Evolutionary conservation across 768 basidiomycete genomes (phyloP), one percentile per base, ranked within the genome.

Genomic region (Russula sp.): DNA sequence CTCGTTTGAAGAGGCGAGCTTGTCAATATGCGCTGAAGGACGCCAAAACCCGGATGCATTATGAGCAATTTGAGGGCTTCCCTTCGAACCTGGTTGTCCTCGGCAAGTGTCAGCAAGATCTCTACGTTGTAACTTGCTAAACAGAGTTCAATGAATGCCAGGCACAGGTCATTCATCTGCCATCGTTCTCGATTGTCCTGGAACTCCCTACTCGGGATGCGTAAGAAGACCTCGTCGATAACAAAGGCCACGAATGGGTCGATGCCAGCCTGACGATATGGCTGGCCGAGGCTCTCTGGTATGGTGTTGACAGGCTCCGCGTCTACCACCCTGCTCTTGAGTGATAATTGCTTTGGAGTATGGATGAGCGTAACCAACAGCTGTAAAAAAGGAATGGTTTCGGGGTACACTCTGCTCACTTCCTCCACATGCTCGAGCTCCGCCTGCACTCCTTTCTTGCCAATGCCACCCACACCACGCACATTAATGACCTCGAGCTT

Each of bases 351-450:
- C 72, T 91, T 91, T 0, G 89, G 85, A 0, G 89, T 88, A 70
- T 94, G 92, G 32, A 98, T 79, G 62, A 98, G 81, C 0, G 91
- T 86, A 68, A 82, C 82, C 63, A 98, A 83, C 50, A 98, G 81
- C 61, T 83, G 82, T 55, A 98, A 75, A 77, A 98, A 96, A 0
- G 95, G 87, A 22, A 91, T 87, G 0, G 95, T 96, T 8, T 91
- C 83, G 0, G 95, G 94, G 73, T 96, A 98, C 60, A 88, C 70
- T 72, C 83, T 82, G 71, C 87, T 84, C 4, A 81, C 79, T 14
- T 89, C 77, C 74, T 98, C 96, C 57, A 94, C 84, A 67, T 93
- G 88, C 67, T 94, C 93, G 66, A 98, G 75, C 71, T 96, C 93
- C 5, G 89, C 82, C 66, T 95, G 87, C 4, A 94, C 86, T 0